Percentiles rank a stretch among this genome's conserved stretches.
phyloP scores from a whole-genome alignment of 257 asterid genomes.

The Nicotiana obtusifolia region DNA sequence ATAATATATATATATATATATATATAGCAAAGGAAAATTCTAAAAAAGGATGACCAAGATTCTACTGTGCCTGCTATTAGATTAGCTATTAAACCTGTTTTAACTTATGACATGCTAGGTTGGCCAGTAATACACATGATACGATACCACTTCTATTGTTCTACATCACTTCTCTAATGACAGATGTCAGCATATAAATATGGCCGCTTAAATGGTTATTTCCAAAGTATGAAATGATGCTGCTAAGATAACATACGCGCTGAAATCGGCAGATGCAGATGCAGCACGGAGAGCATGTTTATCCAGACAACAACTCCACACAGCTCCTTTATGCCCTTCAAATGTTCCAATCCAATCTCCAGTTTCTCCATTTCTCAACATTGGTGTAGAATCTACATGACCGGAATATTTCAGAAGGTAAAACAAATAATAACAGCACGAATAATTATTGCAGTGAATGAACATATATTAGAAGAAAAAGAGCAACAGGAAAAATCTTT shows the following conservation, averaged over 20 bases:
- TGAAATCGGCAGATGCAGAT: constrained; percentile 95
- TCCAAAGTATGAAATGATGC: background rate
- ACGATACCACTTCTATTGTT: background rate
- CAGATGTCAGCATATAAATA: background rate
- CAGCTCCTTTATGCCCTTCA: constrained; percentile 99
- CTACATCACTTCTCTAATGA: background rate
- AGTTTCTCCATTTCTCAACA: constrained; percentile 96
- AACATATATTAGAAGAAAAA: background rate
- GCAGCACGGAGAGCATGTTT: constrained; percentile 91
- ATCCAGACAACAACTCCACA: constrained; percentile 93
- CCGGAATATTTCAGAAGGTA: background rate
- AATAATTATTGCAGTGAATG: background rate
- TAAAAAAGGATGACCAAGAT: background rate
- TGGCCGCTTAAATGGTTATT: background rate
- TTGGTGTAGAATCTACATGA: constrained; percentile 73
- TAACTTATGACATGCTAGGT: background rate
- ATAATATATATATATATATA: background rate
- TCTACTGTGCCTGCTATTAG: background rate
- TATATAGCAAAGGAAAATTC: background rate
- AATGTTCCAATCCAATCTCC: constrained; percentile 99
- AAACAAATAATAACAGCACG: background rate
- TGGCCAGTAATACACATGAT: background rate
- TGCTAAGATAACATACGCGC: constrained; percentile 55
- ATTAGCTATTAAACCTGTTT: background rate
- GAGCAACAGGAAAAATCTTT: background rate